These are phyloP conservation scores for Sporobolomyces phaffii DNA, from an alignment of 768 basidiomycete species.

Conservation along the genomic window DNA sequence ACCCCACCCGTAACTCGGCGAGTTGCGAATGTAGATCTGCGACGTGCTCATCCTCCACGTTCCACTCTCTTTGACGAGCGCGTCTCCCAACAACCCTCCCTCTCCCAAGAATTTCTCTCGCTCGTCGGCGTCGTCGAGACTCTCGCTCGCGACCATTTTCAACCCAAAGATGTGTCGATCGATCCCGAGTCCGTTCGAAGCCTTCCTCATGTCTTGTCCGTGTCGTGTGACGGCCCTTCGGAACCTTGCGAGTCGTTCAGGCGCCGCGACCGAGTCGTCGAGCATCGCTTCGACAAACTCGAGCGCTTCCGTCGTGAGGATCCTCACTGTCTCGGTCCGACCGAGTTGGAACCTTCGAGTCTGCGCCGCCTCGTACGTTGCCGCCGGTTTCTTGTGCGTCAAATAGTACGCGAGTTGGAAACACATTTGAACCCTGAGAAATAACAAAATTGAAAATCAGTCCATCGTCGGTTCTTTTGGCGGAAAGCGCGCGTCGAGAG, in stretches of 20 bases:
- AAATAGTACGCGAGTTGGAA: slow-evolving; percentile 94
- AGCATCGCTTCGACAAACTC: slow-evolving; percentile 85
- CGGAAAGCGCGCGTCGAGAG: no score
- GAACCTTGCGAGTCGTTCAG: slow-evolving; percentile 62
- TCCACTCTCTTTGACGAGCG: slow-evolving; percentile 65
- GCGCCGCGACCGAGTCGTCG: slow-evolving; percentile 47
- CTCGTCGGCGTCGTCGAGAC: slow-evolving; percentile 51
- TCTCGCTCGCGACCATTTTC: slow-evolving; percentile 60
- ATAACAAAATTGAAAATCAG: not conserved
- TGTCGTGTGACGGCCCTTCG: slow-evolving; percentile 67
- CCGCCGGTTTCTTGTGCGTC: slow-evolving; percentile 47
- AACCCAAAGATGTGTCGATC: slow-evolving; percentile 91
- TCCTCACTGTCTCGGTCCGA: slow-evolving; percentile 87
- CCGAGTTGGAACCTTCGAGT: slow-evolving; percentile 84
- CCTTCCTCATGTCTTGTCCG: slow-evolving; percentile 76
- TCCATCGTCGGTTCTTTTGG: not conserved
- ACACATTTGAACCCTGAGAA: slow-evolving; percentile 62
- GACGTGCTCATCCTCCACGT: slow-evolving; percentile 93
- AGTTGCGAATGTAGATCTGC: slow-evolving; percentile 55
- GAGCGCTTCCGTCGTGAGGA: slow-evolving; percentile 72
- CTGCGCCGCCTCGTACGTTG: slow-evolving; percentile 78
- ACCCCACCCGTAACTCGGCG: slow-evolving; percentile 52
- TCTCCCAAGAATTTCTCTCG: not conserved
- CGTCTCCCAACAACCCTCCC: slow-evolving; percentile 40
- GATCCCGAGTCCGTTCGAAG: slow-evolving; percentile 83